Base-by-base conservation (phyloP, 495 filamentous ascomycete species). In the Penicillium tannophilum region DNA sequence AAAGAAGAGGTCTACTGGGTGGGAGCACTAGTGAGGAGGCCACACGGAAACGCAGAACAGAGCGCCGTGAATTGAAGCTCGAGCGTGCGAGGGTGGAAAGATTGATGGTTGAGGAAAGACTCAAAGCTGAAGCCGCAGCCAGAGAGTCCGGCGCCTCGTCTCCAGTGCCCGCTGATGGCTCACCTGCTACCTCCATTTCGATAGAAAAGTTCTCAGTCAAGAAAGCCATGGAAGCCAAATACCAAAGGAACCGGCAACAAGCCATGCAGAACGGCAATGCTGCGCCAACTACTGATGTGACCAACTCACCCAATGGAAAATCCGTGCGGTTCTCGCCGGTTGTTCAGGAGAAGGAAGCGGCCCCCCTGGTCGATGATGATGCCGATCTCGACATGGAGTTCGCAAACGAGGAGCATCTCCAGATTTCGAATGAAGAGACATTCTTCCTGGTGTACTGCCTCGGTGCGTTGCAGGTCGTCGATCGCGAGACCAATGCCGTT, bases 361-460 rank as follows among this genome's bases (percentile, higher is more conserved):
- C 83, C 7, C 76, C 76, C 31, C 24, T 42, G 9, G 1, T 61
- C 24, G 35, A 58, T n/a, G 53, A 65, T 8, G 63, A 66, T 6
- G 59, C 64, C 74, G 75, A 58, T 66, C 72, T 30, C 49, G 69
- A 67, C 44, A 14, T 57, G 14, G 60, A 66, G 0, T 76, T 96
- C 42, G 63, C 80, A 47, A 86, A 97, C 67, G 85, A 92, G 74
- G 94, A 99, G 61, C 92, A 96, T 65, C 86, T 96, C 31, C 94
- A 99, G 67, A 78, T 98, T 19, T 90, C 88, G 8, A 82, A 87
- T 3, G 93, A 97, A 68, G 94, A 99, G 76, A 86, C 91, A 3
- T 95, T 98, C 75, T 99, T 97, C 74, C 82, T 99, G 5, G 77
- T 79, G 12, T 99, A 93, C 68, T 86, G 80, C 2, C 79, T 99